Evolutionary conservation across 2,329 filamentous ascomycete genomes (phyloP).

Genomic region (Arthroderma uncinatum): DNA sequence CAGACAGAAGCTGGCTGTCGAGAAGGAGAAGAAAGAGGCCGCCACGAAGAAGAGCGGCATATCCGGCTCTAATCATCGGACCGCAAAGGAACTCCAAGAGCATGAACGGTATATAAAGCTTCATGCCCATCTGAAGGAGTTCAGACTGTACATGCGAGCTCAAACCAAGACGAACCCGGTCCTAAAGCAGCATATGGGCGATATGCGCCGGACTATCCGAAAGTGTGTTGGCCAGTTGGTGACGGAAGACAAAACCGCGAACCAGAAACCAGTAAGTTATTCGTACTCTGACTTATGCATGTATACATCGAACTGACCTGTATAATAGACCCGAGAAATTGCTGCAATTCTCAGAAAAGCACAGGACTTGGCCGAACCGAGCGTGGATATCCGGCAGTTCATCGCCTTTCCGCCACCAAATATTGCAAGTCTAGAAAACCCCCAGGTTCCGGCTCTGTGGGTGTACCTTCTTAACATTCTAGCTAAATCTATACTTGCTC

Average conservation of each 20-base stretch:
- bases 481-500: constrained; percentile 59
- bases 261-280: constrained; percentile 44
- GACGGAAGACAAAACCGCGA: constrained; percentile 53
- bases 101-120: constrained; percentile 45
- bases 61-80: constrained; percentile 22
- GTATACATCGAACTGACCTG: too few relatives aligned
- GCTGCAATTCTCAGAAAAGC: constrained; percentile 44
- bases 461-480: constrained; percentile 69
- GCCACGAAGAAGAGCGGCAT: constrained; percentile 18
- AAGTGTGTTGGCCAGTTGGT: constrained; percentile 61
- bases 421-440: constrained; percentile 31
- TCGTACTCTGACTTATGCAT: too few relatives aligned
- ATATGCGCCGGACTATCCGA: constrained; percentile 59
- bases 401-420: constrained; percentile 36
- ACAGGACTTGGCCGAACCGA: constrained; percentile 42
- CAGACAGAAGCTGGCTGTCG: constrained; percentile 17
- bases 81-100: constrained; percentile 30
- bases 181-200: constrained; percentile 56
- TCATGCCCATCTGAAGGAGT: constrained; percentile 55
- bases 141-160: constrained; percentile 44
- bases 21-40: constrained; percentile 21
- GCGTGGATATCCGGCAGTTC: constrained; percentile 46
- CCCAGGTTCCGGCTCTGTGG: constrained; percentile 52
- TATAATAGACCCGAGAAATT: constrained; percentile 42
- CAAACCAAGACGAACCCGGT: constrained; percentile 45